Evolutionary conservation across 1,139 yeast species (phyloP), one percentile per base, ranked within the genome.

Genomic region (Scheffersomyces lignicola): DNA sequence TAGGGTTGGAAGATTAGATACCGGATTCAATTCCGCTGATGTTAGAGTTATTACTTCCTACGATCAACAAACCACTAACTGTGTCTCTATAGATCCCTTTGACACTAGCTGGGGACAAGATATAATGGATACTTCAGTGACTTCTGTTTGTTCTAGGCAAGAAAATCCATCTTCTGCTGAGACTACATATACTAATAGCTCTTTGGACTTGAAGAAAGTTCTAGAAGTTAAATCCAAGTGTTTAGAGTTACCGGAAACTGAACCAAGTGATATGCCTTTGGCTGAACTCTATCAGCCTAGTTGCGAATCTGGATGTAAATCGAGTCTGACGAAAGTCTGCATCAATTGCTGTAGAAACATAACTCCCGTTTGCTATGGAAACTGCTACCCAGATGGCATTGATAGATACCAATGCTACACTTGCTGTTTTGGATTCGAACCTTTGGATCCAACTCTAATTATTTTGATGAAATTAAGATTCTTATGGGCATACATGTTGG

Each of bases 341-440:
- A 31, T 20, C 6, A 32, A 29, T 11, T 54, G 58, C 33, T 14
- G 22, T 3, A 28, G 38, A n/a, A 12, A 30, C n/a, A 29, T 51
- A 1, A 49, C 49, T 36, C 40, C 44, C 2, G 35, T 44, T 22
- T 49, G 47, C 18, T 49, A 47, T 31, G 59, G 58, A 1, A 34
- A 43, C 18, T 24, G 31, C 14, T 30, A 30, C 13, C 34, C 36
- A 3, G 15, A 35, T 5, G 15, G 26, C 3, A 33, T 35, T 2
- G 31, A 20, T 8, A 24, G 14, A 6, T 25, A 39, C 6, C 18
- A 27, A 7, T 56, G 61, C 36, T 48, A 41, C 20, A 32, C 41
- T 8, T 56, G 60, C 38, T 14, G 38, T 8, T 43, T 47, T 32
- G 34, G 26, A 5, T 22, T 28, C 3, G 14, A 31, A 1, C 18